phyloP scores from a whole-genome alignment of 345 rosid genomes.

The Noccaea caerulescens region DNA sequence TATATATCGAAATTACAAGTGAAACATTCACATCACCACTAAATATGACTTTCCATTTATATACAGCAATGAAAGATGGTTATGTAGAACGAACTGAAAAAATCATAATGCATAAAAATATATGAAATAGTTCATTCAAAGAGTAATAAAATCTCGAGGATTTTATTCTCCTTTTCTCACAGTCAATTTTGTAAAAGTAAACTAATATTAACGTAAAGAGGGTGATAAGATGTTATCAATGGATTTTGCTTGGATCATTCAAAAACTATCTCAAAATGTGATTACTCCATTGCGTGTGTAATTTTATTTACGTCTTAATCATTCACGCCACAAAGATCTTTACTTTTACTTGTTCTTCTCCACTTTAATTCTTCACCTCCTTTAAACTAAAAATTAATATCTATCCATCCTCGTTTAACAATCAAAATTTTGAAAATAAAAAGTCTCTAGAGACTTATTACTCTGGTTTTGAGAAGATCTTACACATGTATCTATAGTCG shows the following conservation, averaged over 20 bases:
- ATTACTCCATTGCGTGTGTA: constrained; percentile 19
- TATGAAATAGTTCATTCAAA: not conserved
- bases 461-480: no score
- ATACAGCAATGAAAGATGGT: not conserved
- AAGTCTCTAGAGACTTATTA: not conserved
- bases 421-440: not conserved
- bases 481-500: constrained; percentile 8
- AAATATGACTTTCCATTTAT: not conserved
- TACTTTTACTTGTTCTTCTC: constrained; percentile 20
- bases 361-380: constrained; percentile 13
- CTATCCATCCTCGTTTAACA: constrained; percentile 9
- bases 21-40: constrained; percentile 14
- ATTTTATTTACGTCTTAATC: constrained; percentile 7
- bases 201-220: no score
- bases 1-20: constrained; percentile 22
- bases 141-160: not conserved
- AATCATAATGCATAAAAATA: not conserved
- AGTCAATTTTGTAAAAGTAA: no score
- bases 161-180: no score
- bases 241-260: constrained; percentile 5
- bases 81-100: not conserved
- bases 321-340: constrained; percentile 6
- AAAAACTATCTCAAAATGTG: constrained; percentile 10
- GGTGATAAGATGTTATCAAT: not conserved
- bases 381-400: constrained; percentile 14